A percentile compares a stretch with the other conserved stretches of the same genome.
Evolutionary conservation across 768 basidiomycete species (phyloP).

Genomic region (Xerocomellus intermedius): DNA sequence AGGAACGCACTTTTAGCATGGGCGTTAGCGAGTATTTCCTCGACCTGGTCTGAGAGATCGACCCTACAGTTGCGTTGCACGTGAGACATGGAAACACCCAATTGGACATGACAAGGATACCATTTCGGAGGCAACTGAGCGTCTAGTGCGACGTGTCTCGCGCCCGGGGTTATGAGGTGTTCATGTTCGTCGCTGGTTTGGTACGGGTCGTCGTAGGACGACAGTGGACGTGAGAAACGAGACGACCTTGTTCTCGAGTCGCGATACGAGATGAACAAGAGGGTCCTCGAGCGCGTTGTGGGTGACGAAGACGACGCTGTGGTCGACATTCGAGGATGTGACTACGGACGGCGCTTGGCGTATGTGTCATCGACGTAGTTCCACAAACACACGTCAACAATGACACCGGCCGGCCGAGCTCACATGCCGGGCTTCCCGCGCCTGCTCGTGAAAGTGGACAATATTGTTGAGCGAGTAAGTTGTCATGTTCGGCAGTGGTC

Average conservation of each 20-base stretch:
- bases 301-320: constrained; percentile 33
- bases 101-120: constrained; percentile 39
- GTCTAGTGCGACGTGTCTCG: constrained; percentile 52
- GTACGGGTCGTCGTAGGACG: constrained; percentile 49
- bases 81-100: constrained; percentile 10
- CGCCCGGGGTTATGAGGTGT: constrained; percentile 50
- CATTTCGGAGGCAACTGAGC: constrained; percentile 80
- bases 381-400: constrained; percentile 28
- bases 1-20: constrained; percentile 71
- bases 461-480: neutral
- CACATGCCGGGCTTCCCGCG: neutral
- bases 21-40: constrained; percentile 66
- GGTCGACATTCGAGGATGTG: constrained; percentile 32
- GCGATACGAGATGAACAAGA: constrained; percentile 91
- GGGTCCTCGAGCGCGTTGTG: constrained; percentile 82
- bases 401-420: constrained; percentile 11
- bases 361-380: constrained; percentile 17
- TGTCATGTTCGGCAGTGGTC: neutral
- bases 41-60: constrained; percentile 87
- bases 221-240: constrained; percentile 41
- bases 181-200: constrained; percentile 54
- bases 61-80: constrained; percentile 57
- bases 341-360: constrained; percentile 10
- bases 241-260: constrained; percentile 59
- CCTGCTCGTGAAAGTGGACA: neutral